Percentiles rank a stretch among this genome's conserved stretches.
Conservation (phyloP, 495 filamentous ascomycete genomes). For the Penicillium paradoxum region DNA sequence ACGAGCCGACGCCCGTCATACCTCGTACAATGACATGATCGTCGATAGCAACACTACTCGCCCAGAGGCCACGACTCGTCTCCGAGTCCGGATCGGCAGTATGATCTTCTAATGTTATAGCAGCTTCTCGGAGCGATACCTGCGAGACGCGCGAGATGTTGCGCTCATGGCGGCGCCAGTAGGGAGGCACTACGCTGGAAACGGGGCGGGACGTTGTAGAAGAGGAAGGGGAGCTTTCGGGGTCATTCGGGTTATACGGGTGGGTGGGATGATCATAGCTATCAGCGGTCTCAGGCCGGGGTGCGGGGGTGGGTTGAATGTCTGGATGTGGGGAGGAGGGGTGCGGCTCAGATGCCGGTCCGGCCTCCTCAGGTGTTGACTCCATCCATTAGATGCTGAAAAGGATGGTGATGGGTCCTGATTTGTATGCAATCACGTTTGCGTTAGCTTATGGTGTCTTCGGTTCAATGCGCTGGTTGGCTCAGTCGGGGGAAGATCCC, state of each 20-base stretch:
- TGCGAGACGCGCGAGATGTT: constrained; percentile 41
- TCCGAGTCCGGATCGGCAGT: constrained; percentile 57
- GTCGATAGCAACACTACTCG: constrained; percentile 58
- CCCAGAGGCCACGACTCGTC: constrained; percentile 61
- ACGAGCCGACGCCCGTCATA: constrained; percentile 59
- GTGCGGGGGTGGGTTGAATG: constrained; percentile 2
- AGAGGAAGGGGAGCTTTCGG: constrained; percentile 6
- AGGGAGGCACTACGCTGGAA: constrained; percentile 45
- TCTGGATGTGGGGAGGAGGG: constrained; percentile 17
- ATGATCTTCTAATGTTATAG: constrained; percentile 67
- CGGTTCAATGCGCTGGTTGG: neutral
- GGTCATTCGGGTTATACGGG: constrained; percentile 3
- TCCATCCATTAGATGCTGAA: constrained; percentile 47
- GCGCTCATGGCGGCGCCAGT: constrained; percentile 47
- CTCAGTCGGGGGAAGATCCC: neutral
- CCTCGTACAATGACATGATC: constrained; percentile 62
- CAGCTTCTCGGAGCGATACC: constrained; percentile 36
- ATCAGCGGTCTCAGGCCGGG: neutral
- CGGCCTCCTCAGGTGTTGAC: constrained; percentile 42
- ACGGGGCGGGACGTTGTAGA: constrained; percentile 27
- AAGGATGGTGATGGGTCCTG: neutral
- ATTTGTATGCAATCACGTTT: neutral
- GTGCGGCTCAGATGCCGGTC: constrained; percentile 25
- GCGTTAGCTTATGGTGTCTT: neutral
- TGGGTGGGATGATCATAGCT: constrained; percentile 3